These are phyloP conservation scores for Lepidium aucheri DNA, from an alignment of 345 rosid species.

Conservation along the genomic window DNA sequence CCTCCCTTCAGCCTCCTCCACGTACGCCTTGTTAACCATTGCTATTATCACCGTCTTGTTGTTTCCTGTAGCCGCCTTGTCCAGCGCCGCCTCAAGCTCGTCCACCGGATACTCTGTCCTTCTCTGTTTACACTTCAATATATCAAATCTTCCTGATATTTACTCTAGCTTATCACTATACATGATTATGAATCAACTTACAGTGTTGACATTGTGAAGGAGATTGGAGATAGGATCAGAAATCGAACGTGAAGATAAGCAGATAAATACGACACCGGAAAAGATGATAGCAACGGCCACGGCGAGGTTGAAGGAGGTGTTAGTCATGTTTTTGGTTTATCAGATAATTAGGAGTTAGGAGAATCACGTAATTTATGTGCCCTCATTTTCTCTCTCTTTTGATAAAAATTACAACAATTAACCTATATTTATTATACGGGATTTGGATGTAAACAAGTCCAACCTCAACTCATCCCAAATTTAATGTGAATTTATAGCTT, in stretches of 20 bases:
- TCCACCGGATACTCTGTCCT: conserved; percentile 23
- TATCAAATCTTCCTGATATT: background rate
- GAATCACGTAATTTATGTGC: background rate
- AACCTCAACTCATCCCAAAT: background rate
- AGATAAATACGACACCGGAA: conserved; percentile 32
- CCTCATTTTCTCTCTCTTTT: background rate
- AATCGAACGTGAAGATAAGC: conserved; percentile 12
- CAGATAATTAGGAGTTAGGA: conserved; percentile 1
- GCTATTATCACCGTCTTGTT: conserved; percentile 60
- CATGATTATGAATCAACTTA: conserved; percentile 8
- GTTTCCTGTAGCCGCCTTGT: conserved; percentile 45
- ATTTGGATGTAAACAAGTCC: background rate
- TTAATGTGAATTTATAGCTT: background rate
- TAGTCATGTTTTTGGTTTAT: conserved; percentile 23
- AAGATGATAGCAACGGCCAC: conserved; percentile 28
- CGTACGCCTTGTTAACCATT: conserved; percentile 61
- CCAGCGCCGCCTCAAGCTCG: conserved; percentile 36
- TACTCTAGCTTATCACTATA: background rate
- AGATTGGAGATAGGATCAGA: conserved; percentile 15
- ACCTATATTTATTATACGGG: background rate
- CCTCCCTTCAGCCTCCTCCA: conserved; percentile 33
- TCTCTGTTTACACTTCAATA: background rate
- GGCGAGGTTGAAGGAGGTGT: conserved; percentile 2
- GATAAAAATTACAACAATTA: too few species aligned
- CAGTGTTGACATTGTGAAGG: conserved; percentile 5